A percentile compares a stretch with the other conserved stretches of the same genome.
These are phyloP conservation scores for Chaetomium fimeti DNA, from an alignment of 495 filamentous ascomycete species.

Conservation along the genomic window DNA sequence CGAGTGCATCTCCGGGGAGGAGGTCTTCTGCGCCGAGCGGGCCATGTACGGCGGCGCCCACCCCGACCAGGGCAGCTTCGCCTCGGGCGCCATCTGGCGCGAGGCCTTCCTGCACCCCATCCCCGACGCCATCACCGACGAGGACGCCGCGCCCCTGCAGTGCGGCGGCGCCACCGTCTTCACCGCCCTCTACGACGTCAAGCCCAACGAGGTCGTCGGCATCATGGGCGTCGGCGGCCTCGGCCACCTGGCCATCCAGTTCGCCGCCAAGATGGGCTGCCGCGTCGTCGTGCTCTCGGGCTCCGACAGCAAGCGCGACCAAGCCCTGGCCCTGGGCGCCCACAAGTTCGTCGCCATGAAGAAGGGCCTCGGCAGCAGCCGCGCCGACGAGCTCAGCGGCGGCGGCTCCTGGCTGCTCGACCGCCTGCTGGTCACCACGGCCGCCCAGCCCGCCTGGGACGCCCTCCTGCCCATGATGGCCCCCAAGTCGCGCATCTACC, in stretches of 20 bases:
- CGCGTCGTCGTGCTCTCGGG: slow-evolving; percentile 57
- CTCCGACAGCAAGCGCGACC: slow-evolving; percentile 52
- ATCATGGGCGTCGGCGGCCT: slow-evolving; percentile 60
- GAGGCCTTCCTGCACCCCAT: slow-evolving; percentile 43
- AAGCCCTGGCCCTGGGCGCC: slow-evolving; percentile 56
- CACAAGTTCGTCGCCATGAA: slow-evolving; percentile 53
- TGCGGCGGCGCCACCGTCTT: slow-evolving; percentile 61
- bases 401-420: background rate
- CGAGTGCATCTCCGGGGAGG: slow-evolving; percentile 25
- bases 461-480: slow-evolving; percentile 5
- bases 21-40: slow-evolving; percentile 27
- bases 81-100: slow-evolving; percentile 27
- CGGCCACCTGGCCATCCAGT: slow-evolving; percentile 61
- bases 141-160: slow-evolving; percentile 54
- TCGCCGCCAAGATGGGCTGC: slow-evolving; percentile 57
- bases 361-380: slow-evolving; percentile 7
- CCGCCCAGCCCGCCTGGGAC: slow-evolving; percentile 41
- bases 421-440: slow-evolving; percentile 24
- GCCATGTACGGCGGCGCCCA: slow-evolving; percentile 23
- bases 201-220: slow-evolving; percentile 46
- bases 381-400: background rate
- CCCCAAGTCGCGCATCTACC: background rate
- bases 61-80: slow-evolving; percentile 29
- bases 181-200: slow-evolving; percentile 42
- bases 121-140: slow-evolving; percentile 41